A percentile compares a stretch with the other conserved stretches of the same genome.
Conservation (phyloP, 352 stramenopile species). For the Globisporangium orthogonon region DNA sequence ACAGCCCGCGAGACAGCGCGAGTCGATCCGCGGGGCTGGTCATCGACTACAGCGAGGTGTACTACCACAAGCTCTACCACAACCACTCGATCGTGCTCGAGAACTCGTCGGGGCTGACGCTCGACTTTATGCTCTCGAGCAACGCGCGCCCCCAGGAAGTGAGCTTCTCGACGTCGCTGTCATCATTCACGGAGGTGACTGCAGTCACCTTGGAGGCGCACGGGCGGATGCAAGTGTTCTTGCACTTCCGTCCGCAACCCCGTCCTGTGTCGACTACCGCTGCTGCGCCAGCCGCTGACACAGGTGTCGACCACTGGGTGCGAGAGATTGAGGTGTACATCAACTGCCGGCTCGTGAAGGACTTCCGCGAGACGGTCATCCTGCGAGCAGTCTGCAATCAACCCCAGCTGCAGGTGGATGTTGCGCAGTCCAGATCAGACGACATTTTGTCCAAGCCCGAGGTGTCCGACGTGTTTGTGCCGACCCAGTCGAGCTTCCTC, state of each 20-base stretch:
- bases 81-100: constrained; percentile 89
- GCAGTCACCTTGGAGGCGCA: constrained; percentile 68
- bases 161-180: constrained; percentile 77
- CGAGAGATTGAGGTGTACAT: constrained; percentile 85
- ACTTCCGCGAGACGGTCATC: constrained; percentile 82
- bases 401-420: constrained; percentile 68
- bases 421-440: constrained; percentile 42
- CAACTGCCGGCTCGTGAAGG: constrained; percentile 83
- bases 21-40: constrained; percentile 24
- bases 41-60: constrained; percentile 84
- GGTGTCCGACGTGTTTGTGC: constrained; percentile 18
- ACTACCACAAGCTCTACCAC: constrained; percentile 87
- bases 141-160: constrained; percentile 75
- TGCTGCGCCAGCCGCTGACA: constrained; percentile 3
- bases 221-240: constrained; percentile 73
- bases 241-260: constrained; percentile 80
- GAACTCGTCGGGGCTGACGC: constrained; percentile 74
- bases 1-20: constrained; percentile 9
- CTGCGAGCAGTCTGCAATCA: constrained; percentile 72
- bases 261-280: constrained; percentile 10
- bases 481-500: constrained; percentile 66
- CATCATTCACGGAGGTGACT: constrained; percentile 78
- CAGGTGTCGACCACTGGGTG: constrained; percentile 47
- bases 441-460: constrained; percentile 21
- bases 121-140: constrained; percentile 85